These are phyloP conservation scores for Lactarius tabidus DNA, from an alignment of 768 basidiomycete species.

Conservation along the genomic window DNA sequence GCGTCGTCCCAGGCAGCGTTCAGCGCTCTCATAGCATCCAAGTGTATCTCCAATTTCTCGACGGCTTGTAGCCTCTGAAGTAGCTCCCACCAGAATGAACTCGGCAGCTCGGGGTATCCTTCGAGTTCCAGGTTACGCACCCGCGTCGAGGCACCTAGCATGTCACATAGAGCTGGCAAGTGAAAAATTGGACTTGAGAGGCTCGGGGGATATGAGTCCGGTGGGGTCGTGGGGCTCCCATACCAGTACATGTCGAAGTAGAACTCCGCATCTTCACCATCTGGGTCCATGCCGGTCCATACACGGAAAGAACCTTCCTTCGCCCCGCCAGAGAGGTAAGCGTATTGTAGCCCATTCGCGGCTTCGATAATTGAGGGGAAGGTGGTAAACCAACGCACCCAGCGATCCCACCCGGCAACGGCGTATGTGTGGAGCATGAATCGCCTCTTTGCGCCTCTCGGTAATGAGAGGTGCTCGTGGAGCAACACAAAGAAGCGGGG, in stretches of 20 bases:
- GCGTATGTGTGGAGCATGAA: conserved; percentile 3
- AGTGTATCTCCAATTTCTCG: conserved; percentile 5
- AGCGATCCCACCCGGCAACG: conserved; percentile 8
- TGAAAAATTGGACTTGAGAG: conserved; percentile 11
- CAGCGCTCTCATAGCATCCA: neutral
- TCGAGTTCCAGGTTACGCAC: conserved; percentile 10
- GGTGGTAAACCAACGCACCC: conserved; percentile 8
- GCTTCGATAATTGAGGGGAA: neutral
- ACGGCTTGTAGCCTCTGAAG: conserved; percentile 11
- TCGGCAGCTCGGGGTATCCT: neutral
- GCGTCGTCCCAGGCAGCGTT: conserved; percentile 6
- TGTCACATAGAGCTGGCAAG: neutral
- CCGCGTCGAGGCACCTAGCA: neutral
- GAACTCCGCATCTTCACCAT: conserved; percentile 5
- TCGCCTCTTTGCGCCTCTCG: neutral
- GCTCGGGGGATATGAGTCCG: too few species aligned
- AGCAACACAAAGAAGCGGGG: conserved; percentile 13
- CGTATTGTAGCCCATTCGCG: conserved; percentile 11
- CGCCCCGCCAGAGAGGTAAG: conserved; percentile 7
- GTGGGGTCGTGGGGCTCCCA: neutral
- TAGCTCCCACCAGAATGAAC: conserved; percentile 9
- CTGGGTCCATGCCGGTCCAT: conserved; percentile 6
- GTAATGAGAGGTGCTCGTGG: conserved; percentile 7
- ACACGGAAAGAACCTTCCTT: conserved; percentile 14
- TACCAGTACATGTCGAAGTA: conserved; percentile 12